These are phyloP conservation scores for Acidiella bohemica DNA, from an alignment of 495 filamentous ascomycete genomes.

Conservation along the genomic window DNA sequence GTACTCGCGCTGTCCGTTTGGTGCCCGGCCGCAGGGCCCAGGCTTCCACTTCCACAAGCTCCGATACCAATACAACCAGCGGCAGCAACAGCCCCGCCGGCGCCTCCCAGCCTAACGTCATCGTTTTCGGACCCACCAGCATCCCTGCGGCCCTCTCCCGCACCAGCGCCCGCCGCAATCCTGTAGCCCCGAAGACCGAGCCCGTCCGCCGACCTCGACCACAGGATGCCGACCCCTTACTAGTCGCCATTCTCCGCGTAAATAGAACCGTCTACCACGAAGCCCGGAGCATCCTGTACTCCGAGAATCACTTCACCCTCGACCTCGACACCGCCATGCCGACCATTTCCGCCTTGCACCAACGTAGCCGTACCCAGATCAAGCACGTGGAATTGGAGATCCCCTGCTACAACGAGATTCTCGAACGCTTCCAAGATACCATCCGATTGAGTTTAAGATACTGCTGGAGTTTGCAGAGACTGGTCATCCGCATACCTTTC, in stretches of 20 bases:
- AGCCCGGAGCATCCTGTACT: conserved; percentile 24
- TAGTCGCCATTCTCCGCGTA: conserved; percentile 16
- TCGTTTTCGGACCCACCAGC: neutral
- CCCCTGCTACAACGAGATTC: conserved; percentile 24
- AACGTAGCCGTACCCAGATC: conserved; percentile 24
- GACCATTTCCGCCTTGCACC: conserved; percentile 19
- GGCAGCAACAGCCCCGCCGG: neutral
- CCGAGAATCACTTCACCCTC: conserved; percentile 24
- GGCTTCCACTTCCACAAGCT: neutral
- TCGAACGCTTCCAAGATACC: conserved; percentile 23
- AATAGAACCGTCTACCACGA: conserved; percentile 23
- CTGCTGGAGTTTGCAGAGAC: conserved; percentile 22
- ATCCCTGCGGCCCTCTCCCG: neutral
- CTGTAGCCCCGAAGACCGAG: neutral
- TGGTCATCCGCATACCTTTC: conserved; percentile 24
- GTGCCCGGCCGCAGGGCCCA: too few species aligned
- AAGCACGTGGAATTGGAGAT: conserved; percentile 22
- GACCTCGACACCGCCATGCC: conserved; percentile 17
- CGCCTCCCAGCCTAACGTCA: too few species aligned
- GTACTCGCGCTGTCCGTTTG: neutral
- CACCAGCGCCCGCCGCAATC: neutral
- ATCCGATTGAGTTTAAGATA: conserved; percentile 26
- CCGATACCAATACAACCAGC: neutral
- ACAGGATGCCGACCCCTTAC: conserved; percentile 14
- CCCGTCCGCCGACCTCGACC: neutral